These are phyloP conservation scores for Saccharomycopsis crataegensis DNA, from an alignment of 1,139 yeast genomes.

Conservation along the genomic window DNA sequence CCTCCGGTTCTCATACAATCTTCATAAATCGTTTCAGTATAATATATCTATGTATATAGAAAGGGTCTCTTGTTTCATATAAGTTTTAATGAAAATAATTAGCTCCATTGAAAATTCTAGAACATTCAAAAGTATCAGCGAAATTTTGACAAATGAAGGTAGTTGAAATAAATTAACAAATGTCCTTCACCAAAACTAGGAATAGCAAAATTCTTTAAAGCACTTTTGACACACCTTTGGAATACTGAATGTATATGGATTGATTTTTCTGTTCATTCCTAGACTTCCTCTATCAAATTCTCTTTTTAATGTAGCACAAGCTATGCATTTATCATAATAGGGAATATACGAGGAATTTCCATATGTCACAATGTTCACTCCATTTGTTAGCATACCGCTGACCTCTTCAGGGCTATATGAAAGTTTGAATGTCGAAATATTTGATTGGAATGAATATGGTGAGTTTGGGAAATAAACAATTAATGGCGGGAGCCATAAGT, in stretches of 20 bases:
- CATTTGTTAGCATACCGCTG: constrained; percentile 41
- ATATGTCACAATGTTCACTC: constrained; percentile 43
- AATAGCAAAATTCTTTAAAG: constrained; percentile 31
- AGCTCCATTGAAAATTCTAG: too few species aligned
- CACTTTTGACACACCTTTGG: constrained; percentile 33
- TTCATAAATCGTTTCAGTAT: too few species aligned
- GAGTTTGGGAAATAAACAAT: constrained; percentile 47
- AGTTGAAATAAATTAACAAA: too few species aligned
- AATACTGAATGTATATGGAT: constrained; percentile 20
- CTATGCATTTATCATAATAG: constrained; percentile 44
- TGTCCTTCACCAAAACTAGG: neutral
- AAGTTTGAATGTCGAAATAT: constrained; percentile 54
- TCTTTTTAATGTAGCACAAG: constrained; percentile 53
- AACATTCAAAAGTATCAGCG: too few species aligned
- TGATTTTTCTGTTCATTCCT: constrained; percentile 24
- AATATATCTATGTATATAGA: too few species aligned
- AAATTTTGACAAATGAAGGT: too few species aligned
- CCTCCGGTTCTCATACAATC: too few species aligned
- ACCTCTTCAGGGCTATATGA: constrained; percentile 41
- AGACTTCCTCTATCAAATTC: constrained; percentile 38
- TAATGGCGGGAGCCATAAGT: constrained; percentile 40
- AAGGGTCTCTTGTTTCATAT: too few species aligned
- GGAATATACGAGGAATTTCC: constrained; percentile 33
- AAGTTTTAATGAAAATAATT: too few species aligned
- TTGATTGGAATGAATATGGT: constrained; percentile 36